Evolutionary conservation across 768 basidiomycete genomes (phyloP), one percentile per base, ranked within the genome.

Genomic region (Coprinellus micaceus): DNA sequence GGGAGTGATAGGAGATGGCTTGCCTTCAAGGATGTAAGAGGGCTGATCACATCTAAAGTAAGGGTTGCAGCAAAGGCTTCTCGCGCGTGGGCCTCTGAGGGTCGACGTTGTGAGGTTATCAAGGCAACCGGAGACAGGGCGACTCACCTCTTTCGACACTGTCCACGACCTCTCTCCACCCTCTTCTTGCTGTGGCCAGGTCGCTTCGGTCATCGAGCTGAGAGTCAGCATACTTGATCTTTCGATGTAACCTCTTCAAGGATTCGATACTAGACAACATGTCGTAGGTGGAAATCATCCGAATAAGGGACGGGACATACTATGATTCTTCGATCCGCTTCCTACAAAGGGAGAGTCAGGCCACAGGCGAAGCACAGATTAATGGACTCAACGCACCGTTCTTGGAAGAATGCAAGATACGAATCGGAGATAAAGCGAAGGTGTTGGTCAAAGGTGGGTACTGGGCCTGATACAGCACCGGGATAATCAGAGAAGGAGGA

Each of bases 131-230:
- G n/a, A n/a, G n/a, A n/a, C n/a, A n/a, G n/a, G n/a, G n/a, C n/a
- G n/a, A 66, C 76, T 48, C 57, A 86, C 89, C 89, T 77, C 93
- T 75, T 65, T 93, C 91, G 24, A 93, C 73, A 63, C 88, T 93
- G 65, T 96, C 94, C 39, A 89, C 77, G 11, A 94, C 80, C 70
- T 97, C 94, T 19, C 73, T 72, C 94, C 94, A 97, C 21, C 84
- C 91, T 55, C 77, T 78, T 54, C 92, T 79, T 21, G 85, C 76
- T 10, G 85, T 83, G 59, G 71, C 84, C 52, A 82, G 67, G 55
- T 89, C 84, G 37, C 77, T 74, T 49, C 84, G 86, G 65, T 91
- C 88, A 63, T 94, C 90, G 29, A 94, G 68, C 55, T 74, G 81
- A 36, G 76, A 68, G 73, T 97, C 94, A 28, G 85, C 78, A 26